phyloP scores from a whole-genome alignment of 2,329 filamentous ascomycete species.

The Diaporthe nobilis region DNA sequence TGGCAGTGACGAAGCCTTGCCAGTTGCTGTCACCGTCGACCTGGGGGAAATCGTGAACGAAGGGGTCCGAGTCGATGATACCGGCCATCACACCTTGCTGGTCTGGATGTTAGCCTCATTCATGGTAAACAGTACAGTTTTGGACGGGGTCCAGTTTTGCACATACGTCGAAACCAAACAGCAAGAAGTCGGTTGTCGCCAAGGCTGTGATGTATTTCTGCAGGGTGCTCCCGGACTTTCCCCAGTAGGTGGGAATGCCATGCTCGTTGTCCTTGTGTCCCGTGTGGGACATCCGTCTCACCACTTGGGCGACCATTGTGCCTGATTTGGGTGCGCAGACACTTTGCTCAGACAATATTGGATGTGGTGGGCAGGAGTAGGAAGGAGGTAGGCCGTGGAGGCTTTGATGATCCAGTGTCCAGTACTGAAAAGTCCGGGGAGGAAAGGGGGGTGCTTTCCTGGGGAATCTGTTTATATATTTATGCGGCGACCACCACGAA shows the following conservation, averaged over 20 bases:
- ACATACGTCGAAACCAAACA: conserved; percentile 42
- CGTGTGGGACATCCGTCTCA: conserved; percentile 37
- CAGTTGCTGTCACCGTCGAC: conserved; percentile 50
- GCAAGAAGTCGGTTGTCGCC: conserved; percentile 39
- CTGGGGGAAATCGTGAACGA: conserved; percentile 48
- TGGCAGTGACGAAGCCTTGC: conserved; percentile 56
- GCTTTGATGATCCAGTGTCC: conserved; percentile 7
- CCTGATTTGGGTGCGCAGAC: conserved; percentile 18
- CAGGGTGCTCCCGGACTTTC: conserved; percentile 39
- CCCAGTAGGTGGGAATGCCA: conserved; percentile 42
- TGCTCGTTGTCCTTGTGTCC: conserved; percentile 42
- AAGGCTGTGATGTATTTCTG: conserved; percentile 40
- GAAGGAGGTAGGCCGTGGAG: conserved; percentile 1
- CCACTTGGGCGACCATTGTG: conserved; percentile 36
- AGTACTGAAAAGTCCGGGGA: conserved; percentile 11
- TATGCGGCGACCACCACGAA: conserved; percentile 1
- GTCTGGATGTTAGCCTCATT: neutral
- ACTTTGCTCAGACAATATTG: conserved; percentile 6
- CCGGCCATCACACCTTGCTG: conserved; percentile 43
- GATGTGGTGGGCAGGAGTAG: neutral
- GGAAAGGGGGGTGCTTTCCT: conserved; percentile 13
- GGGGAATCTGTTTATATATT: conserved; percentile 37
- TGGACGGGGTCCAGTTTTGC: neutral
- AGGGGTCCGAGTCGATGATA: conserved; percentile 36
- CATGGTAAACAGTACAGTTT: accelerated